Evolutionary conservation across 1,284 basidiomycete species (phyloP).

Genomic region (Moniliophthora roreri): DNA sequence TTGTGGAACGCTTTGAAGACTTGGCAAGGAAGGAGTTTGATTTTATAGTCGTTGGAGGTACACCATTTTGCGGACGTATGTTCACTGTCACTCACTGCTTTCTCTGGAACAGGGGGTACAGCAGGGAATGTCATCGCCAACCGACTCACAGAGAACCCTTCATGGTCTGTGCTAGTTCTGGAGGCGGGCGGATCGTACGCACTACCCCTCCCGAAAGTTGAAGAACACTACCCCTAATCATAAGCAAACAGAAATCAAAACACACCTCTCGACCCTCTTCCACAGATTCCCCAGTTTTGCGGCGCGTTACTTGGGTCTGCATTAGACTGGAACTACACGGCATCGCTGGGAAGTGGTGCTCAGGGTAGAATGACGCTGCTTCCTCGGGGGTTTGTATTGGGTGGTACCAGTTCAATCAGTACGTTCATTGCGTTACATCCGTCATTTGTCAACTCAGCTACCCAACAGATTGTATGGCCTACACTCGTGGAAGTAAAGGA

Average conservation of each 20-base stretch:
- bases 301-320: conserved; percentile 13
- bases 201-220: conserved; percentile 22
- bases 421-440: conserved; percentile 7
- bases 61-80: neutral
- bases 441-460: neutral
- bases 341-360: conserved; percentile 28
- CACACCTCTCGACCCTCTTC: conserved; percentile 16
- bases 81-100: neutral
- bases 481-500: conserved; percentile 37
- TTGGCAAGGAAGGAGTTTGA: conserved; percentile 15
- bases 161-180: conserved; percentile 9
- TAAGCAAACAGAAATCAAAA: neutral
- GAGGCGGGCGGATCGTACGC: conserved; percentile 14
- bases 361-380: conserved; percentile 26
- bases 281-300: conserved; percentile 20
- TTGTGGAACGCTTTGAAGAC: conserved; percentile 1
- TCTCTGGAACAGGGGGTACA: conserved; percentile 21
- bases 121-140: conserved; percentile 28
- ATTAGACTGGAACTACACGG: conserved; percentile 37
- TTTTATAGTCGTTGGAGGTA: conserved; percentile 28
- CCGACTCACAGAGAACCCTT: conserved; percentile 25
- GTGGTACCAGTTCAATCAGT: conserved; percentile 39
- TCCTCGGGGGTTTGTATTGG: conserved; percentile 34
- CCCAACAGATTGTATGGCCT: conserved; percentile 37
- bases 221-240: no score